Conservation (phyloP, 2,329 filamentous ascomycete genomes). For the Dichotomopilus funicola region DNA sequence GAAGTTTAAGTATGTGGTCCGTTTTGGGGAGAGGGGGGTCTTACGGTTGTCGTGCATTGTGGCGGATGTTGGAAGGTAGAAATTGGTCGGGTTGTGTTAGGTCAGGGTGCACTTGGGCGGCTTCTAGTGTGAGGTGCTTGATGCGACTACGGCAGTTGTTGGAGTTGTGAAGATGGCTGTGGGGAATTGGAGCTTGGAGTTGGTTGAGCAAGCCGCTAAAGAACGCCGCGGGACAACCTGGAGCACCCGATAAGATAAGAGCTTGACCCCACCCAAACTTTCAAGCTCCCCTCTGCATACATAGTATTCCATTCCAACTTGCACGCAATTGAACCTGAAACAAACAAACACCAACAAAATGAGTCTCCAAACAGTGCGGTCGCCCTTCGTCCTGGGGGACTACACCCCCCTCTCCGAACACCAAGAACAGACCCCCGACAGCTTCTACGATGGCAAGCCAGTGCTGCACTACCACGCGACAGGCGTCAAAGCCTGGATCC, state of each 20-base stretch:
- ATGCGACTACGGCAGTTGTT: no score
- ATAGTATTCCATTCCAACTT: neutral
- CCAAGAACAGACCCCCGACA: constrained; percentile 63
- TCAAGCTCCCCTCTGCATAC: constrained; percentile 11
- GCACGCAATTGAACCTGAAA: neutral
- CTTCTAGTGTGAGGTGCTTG: no score
- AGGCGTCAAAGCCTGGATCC: constrained; percentile 52
- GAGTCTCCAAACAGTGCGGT: constrained; percentile 50
- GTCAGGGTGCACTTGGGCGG: no score
- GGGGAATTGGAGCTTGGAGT: no score
- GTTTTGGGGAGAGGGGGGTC: neutral
- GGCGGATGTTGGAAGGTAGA: neutral
- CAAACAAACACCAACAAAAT: constrained; percentile 23
- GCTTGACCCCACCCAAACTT: constrained; percentile 16
- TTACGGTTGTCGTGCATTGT: constrained; percentile 36
- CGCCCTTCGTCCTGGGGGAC: constrained; percentile 49
- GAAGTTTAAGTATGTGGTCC: neutral
- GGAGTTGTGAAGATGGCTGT: no score
- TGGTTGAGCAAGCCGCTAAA: no score
- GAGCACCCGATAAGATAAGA: constrained; percentile 18
- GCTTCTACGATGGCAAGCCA: constrained; percentile 65
- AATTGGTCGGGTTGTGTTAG: neutral
- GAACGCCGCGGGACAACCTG: neutral
- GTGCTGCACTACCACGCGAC: constrained; percentile 60
- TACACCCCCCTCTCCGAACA: constrained; percentile 63